Conservation (phyloP, 805 yeast genomes). For the Scheffersomyces ergatensis region DNA sequence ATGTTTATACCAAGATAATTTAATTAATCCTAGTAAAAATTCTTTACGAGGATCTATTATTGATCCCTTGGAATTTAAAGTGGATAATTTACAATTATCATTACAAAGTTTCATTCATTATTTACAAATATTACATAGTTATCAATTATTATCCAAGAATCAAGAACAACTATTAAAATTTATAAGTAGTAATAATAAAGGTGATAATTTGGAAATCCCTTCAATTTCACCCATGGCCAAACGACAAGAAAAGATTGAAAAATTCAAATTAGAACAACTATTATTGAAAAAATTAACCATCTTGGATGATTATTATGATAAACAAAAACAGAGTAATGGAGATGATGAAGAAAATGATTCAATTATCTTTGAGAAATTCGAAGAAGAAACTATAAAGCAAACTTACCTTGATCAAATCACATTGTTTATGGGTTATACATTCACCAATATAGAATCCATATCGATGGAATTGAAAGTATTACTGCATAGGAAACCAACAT, state of each 20-base stretch:
- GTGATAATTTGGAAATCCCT: neutral
- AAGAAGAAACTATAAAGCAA: constrained; percentile 63
- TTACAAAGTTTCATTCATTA: constrained; percentile 45
- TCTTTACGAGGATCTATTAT: too few species aligned
- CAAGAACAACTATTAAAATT: constrained; percentile 10
- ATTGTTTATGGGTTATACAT: constrained; percentile 50
- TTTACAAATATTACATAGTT: constrained; percentile 43
- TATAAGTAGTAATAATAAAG: constrained; percentile 2
- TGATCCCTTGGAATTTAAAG: constrained; percentile 19
- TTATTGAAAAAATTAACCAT: constrained; percentile 42
- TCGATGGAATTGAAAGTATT: constrained; percentile 68
- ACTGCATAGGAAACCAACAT: constrained; percentile 25
- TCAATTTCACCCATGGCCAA: constrained; percentile 34
- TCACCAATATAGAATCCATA: constrained; percentile 55
- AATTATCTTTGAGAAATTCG: constrained; percentile 32
- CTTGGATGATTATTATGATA: constrained; percentile 28
- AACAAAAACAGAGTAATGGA: neutral
- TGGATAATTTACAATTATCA: constrained; percentile 26
- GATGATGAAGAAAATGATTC: constrained; percentile 12
- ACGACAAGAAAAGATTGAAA: constrained; percentile 72
- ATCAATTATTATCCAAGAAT: constrained; percentile 19
- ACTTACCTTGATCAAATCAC: constrained; percentile 56
- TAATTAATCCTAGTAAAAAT: constrained; percentile 17
- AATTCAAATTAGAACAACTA: constrained; percentile 58
- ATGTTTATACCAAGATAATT: constrained; percentile 11